Evolutionary conservation across 2,329 filamentous ascomycete genomes (phyloP).

Genomic region (Colletotrichum camelliae): DNA sequence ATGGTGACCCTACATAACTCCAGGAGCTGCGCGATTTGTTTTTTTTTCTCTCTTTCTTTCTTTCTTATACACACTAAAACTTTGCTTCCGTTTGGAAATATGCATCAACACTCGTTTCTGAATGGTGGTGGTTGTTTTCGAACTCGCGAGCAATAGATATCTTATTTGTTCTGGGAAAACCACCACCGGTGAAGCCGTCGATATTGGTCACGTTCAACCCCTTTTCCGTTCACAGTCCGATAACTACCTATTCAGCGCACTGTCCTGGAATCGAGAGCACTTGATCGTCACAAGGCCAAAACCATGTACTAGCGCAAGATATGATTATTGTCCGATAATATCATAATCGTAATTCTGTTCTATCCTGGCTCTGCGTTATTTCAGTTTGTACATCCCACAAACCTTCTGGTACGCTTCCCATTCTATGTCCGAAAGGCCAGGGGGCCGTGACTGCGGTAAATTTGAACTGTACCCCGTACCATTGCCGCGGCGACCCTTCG

Average conservation of each 20-base stretch:
- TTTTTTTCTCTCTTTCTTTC: not conserved
- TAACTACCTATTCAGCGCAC: not conserved
- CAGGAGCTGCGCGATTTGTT: not conserved
- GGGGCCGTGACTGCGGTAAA: not conserved
- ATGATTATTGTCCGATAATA: accelerated
- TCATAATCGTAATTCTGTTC: accelerated
- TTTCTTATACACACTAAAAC: not conserved
- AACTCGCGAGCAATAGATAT: accelerated
- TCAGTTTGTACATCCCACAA: not conserved
- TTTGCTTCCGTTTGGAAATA: not conserved
- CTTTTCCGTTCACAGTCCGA: not conserved
- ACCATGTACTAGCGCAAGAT: accelerated
- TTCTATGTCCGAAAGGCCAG: not conserved
- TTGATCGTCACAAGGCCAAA: not conserved
- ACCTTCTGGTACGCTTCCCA: not conserved
- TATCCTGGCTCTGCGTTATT: accelerated
- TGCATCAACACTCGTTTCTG: not conserved
- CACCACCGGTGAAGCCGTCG: not conserved
- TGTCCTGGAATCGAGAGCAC: not conserved
- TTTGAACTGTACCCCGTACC: accelerated
- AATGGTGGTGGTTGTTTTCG: not conserved
- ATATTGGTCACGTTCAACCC: not conserved
- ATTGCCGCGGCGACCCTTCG: not conserved
- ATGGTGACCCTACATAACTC: not conserved
- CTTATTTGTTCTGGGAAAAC: accelerated